phyloP scores from a whole-genome alignment of 2,329 filamentous ascomycete genomes.

The Daldinia sp. region DNA sequence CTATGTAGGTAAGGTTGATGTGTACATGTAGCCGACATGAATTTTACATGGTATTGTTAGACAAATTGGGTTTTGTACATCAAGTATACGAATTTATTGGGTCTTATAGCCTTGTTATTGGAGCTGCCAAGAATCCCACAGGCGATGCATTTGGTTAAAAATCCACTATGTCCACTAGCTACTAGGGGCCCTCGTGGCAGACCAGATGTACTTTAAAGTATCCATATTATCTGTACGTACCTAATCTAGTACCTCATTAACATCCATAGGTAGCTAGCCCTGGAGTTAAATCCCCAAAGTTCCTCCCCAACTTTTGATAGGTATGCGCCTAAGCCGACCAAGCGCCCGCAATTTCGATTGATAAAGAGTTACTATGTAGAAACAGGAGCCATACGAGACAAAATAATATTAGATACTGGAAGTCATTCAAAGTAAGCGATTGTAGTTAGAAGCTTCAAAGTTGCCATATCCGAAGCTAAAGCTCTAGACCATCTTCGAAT shows the following conservation, averaged over 20 bases:
- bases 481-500: not conserved
- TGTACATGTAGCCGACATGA: not conserved
- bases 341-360: conserved; percentile 8
- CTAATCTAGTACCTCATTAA: not conserved
- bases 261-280: not conserved
- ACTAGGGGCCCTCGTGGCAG: not conserved
- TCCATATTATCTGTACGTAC: conserved; percentile 2
- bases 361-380: not conserved
- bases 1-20: not conserved
- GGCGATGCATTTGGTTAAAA: conserved; percentile 8
- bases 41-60: not conserved
- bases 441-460: too few relatives aligned
- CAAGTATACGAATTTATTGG: conserved; percentile 6
- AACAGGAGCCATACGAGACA: not conserved
- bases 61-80: conserved; percentile 2
- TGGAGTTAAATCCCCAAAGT: not conserved
- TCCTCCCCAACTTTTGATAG: conserved; percentile 11
- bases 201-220: conserved; percentile 5
- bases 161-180: not conserved
- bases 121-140: conserved; percentile 11
- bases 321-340: conserved; percentile 31
- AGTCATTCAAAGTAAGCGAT: not conserved
- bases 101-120: not conserved
- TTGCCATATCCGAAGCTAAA: not conserved
- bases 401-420: not conserved